Percentiles rank a stretch among this genome's conserved stretches.
Evolutionary conservation across 441 rosid species (phyloP).

Genomic region (Dalechampia spathulata): DNA sequence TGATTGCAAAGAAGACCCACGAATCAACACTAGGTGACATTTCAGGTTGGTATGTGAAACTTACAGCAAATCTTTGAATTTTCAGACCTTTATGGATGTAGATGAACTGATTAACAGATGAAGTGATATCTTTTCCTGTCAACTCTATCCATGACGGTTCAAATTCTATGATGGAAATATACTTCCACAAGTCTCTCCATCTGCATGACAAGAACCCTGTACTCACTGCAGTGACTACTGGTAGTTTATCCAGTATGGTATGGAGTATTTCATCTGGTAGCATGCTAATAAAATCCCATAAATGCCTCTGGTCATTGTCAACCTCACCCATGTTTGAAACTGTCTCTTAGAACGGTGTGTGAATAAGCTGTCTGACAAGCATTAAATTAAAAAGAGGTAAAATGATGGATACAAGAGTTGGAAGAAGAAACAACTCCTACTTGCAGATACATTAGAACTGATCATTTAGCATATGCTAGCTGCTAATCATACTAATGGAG

Average conservation of each 20-base stretch:
- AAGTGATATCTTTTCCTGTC: constrained; percentile 6
- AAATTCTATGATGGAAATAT: background rate
- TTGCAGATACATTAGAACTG: too few relatives aligned
- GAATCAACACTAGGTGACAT: constrained; percentile 1
- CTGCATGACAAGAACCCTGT: constrained; percentile 3
- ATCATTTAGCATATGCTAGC: too few relatives aligned
- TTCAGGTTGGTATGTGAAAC: constrained; percentile 3
- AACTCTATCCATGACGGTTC: constrained; percentile 6
- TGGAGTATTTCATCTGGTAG: constrained; percentile 10
- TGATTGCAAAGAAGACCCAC: constrained; percentile 7
- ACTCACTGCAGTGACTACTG: constrained; percentile 1
- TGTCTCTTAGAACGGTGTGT: background rate
- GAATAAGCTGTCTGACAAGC: background rate
- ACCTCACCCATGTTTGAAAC: background rate
- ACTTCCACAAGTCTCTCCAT: constrained; percentile 10
- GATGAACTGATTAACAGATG: constrained; percentile 7
- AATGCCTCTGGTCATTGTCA: background rate
- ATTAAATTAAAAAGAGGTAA: background rate
- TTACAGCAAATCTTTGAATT: background rate
- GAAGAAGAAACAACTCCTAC: background rate
- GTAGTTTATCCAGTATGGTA: constrained; percentile 2
- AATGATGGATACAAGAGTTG: background rate
- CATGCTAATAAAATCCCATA: background rate
- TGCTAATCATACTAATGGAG: too few relatives aligned
- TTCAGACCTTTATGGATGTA: constrained; percentile 1